Evolutionary conservation across 306 rosid species (phyloP), one percentile per base, ranked within the genome.

Genomic region (Macrotyloma uniflorum): DNA sequence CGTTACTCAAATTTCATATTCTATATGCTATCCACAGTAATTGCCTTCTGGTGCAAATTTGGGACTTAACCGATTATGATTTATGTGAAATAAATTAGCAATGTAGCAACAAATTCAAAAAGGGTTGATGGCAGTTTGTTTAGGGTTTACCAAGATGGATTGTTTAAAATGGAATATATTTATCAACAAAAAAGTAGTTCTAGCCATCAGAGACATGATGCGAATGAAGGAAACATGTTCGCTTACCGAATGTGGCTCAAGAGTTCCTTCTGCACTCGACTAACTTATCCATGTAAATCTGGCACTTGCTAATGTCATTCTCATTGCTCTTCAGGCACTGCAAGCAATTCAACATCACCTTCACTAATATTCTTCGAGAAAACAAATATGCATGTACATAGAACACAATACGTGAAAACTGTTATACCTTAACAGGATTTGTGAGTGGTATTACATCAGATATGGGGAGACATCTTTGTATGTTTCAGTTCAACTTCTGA

Each of bases 201-300:
- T 49, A 33, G 5, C 6, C 38, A 33, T 33, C 1, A 33, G 38
- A 33, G 8, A 33, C 8, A 33, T 33, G 38, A 8, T 6, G 20
- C 24, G 13, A 16, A 8, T 22, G 12, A 63, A 18, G 28, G 2
- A 51, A 28, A 11, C 2, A 51, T 23, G 30, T 72, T 83, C 73
- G 87, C 7, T 9, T 88, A 57, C 36, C 85, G 87, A 94, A 73
- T 58, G 81, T 12, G 57, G 89, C 74, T 19, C 94, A 85, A 28
- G 92, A 81, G 83, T 89, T 89, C 85, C 51, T 90, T 82, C 88
- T 88, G 87, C 97, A 94, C 76, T 92, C 91, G 1, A 91, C 83
- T 58, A 94, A 81, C 94, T 89, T 90, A 55, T 94, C 98, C 89
- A 94, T 90, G 94, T 94, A 94, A 76, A 92, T 92, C 85, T 92